Evolutionary conservation across 2,329 filamentous ascomycete genomes (phyloP), one percentile per base, ranked within the genome.

Genomic region (Cercospora nicotianae): DNA sequence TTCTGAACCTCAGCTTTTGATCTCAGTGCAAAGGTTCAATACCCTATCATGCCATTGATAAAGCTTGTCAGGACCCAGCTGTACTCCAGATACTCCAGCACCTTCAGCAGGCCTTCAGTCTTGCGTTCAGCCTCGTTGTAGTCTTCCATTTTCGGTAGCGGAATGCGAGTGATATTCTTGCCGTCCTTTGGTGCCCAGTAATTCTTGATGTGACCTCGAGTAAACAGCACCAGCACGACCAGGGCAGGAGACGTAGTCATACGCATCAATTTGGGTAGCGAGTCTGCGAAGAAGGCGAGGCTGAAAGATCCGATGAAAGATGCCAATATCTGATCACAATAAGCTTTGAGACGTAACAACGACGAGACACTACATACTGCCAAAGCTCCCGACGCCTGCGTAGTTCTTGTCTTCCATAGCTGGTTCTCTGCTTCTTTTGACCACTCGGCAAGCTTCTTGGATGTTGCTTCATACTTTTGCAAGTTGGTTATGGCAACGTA

Each of bases 401-500:
- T 85, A 0, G 77, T 79, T 62, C 82, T 77, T 3, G 83, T 84
- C 72, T 80, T 80, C 71, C 79, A 75, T 23, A 84, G 74, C 70
- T 84, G 80, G 5, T 76, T 70, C 42, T 76, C 80, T 7, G 81
- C 82, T 45, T 79, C 78, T 31, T 78, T 78, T 3, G 82, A 83
- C 74, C 80, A 80, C 69, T 82, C 78, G 8, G 83, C 82, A 16
- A 80, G 78, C 70, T 81, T 83, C 72, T 84, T 77, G 53, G 76
- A 75, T 28, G 78, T 79, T n/a, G 79, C 75, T 72, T 85, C 82
- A 72, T 84, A 84, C 61, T 78, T 33, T 76, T 55, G 78, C 4
- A 84, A 79, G 66, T 82, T 82, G 42, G 73, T 77, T 71, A 84
- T 81, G 55, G 83, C 79, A 57, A 78, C 73, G 67, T 79, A 81